Base-by-base conservation (phyloP, 306 rosid species). In the Herpetospermum pedunculosum region DNA sequence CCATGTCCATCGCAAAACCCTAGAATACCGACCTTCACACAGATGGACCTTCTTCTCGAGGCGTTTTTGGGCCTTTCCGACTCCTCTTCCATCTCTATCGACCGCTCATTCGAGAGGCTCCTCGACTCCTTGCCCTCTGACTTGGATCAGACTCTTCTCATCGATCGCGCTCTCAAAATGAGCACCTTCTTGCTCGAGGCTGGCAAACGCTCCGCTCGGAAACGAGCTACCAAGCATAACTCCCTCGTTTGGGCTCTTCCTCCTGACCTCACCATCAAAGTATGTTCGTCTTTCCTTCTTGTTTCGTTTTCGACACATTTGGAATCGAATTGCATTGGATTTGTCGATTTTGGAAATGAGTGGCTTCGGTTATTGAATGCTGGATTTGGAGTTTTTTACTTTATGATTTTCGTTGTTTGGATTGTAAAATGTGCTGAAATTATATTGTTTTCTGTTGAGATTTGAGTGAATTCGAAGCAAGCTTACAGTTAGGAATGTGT, bases 181-280 rank as follows among this genome's bases (percentile, higher is more conserved):
- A 97, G 90, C 5, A 75, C 92, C 78, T 76, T 85, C 23, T 96
- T 94, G 29, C 95, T 94, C 62, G 85, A 89, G 63, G 96, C 96
- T 9, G 95, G 88, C 38, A 88, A 85, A 18, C 89, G 90, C 77
- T 88, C 96, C 21, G 86, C 92, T 6, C 58, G 99, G 2, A 87
- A 90, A 59, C 92, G 91, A 11, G 96, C 96, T 73, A 85, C 97
- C 77, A 78, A 78, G 70, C 97, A 94, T 81, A 94, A 94, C 84
- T 89, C 95, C 0, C 74, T 80, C 43, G 78, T 83, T 12, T 94
- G 99, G 99, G 87, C 83, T 72, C 96, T 94, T 41, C 92, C 99
- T 72, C 91, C 96, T 25, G 97, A 94, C 80, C 96, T 94, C 83
- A 91, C 99, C 77, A 83, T 91, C 84, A 91, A 91, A 80, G 99